phyloP scores from a whole-genome alignment of 345 rosid species.

The Passiflora organensis region DNA sequence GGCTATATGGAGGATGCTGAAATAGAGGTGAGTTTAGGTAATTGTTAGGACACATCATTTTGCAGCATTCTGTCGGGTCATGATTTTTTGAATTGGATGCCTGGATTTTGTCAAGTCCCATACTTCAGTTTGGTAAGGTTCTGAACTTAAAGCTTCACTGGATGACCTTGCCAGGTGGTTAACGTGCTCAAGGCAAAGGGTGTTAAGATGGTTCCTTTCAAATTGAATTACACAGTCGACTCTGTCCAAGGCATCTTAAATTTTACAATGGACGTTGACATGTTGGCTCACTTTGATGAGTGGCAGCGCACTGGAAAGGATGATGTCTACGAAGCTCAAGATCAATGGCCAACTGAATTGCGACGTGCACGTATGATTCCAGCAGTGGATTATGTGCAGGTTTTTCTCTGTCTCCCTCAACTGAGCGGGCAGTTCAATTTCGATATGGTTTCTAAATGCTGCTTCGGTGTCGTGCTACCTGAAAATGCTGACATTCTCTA shows the following conservation, averaged over 20 bases:
- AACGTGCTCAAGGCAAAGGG: conserved; percentile 67
- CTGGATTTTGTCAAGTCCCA: neutral
- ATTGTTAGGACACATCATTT: neutral
- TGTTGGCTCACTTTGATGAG: conserved; percentile 83
- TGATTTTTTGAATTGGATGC: neutral
- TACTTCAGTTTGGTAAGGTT: neutral
- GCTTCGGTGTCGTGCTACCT: too few species aligned
- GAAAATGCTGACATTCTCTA: too few species aligned
- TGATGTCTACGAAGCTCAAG: conserved; percentile 75
- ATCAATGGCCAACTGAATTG: conserved; percentile 84
- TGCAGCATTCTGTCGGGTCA: too few species aligned
- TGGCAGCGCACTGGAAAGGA: conserved; percentile 72
- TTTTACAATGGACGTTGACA: conserved; percentile 80
- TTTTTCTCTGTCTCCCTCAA: conserved; percentile 9
- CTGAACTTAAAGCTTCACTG: conserved; percentile 1
- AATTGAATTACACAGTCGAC: conserved; percentile 61
- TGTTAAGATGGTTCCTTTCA: conserved; percentile 73
- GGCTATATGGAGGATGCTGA: conserved; percentile 85
- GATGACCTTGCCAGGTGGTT: conserved; percentile 44
- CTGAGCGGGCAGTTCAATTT: too few species aligned
- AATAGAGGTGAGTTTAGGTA: conserved; percentile 54
- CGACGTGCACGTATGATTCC: conserved; percentile 58
- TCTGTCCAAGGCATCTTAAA: conserved; percentile 78
- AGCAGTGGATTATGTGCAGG: conserved; percentile 78
- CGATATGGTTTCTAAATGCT: too few species aligned